These are phyloP conservation scores for Lactuca sativa DNA, from an alignment of 129 eudicot species.

Conservation along the genomic window DNA sequence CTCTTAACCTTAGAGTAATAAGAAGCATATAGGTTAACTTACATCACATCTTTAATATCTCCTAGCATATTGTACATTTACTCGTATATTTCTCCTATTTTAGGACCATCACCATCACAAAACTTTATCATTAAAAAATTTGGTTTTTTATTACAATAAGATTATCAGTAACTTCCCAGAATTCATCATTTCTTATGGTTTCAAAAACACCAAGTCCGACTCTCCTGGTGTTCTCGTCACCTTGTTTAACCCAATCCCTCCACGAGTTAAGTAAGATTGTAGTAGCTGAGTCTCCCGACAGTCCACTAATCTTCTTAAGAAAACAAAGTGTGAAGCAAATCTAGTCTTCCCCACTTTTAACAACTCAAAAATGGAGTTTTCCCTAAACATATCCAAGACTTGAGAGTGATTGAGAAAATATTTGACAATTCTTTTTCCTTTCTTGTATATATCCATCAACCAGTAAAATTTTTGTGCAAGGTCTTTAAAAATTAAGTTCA, in stretches of 20 bases:
- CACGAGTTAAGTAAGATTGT: background rate
- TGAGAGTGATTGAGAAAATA: background rate
- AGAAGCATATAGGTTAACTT: background rate
- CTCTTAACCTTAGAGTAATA: background rate
- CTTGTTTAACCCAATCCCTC: background rate
- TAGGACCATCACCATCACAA: background rate
- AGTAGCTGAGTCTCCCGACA: background rate
- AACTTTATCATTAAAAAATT: background rate
- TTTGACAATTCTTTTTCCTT: background rate
- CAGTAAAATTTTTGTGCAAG: background rate
- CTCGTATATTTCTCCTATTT: background rate
- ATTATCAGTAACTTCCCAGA: background rate
- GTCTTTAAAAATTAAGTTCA: background rate
- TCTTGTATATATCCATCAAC: no score
- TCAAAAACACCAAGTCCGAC: background rate
- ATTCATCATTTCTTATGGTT: background rate
- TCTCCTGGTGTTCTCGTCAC: background rate
- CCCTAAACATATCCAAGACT: background rate
- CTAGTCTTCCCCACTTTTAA: no score
- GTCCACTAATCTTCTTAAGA: no score
- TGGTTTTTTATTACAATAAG: background rate
- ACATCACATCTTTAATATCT: background rate
- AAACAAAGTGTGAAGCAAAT: no score
- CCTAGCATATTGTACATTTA: background rate
- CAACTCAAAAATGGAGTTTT: background rate